Percentiles rank a stretch among this genome's conserved stretches.
Evolutionary conservation across 73 alveolate species (phyloP).

Genomic region (Symbiodinium natans): DNA sequence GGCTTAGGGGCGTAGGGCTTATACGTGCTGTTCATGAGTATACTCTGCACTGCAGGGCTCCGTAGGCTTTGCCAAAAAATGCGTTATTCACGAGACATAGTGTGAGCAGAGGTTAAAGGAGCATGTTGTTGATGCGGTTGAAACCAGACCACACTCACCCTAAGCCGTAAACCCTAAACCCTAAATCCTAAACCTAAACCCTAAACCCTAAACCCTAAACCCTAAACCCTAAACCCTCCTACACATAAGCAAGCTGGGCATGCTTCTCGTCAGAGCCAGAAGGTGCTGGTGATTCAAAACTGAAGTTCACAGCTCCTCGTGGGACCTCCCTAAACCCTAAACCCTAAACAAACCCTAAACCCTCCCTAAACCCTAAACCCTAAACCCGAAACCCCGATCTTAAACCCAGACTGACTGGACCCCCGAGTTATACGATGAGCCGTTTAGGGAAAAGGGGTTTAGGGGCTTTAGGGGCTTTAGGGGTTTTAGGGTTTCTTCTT

Average conservation of each 20-base stretch:
- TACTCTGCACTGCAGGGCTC: not conserved
- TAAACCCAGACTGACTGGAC: not conserved
- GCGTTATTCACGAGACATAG: not conserved
- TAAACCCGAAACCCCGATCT: not conserved
- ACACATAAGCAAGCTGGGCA: not conserved
- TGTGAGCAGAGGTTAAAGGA: not conserved
- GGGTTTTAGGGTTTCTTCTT: too few species aligned
- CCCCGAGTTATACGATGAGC: too few species aligned
- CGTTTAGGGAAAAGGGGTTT: not conserved
- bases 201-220: not conserved
- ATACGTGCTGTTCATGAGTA: too few species aligned
- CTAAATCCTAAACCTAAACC: too few species aligned
- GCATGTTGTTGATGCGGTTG: not conserved
- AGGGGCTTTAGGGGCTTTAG: not conserved
- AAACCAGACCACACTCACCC: not conserved
- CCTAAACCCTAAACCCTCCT: not conserved
- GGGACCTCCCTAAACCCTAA: not conserved
- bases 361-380: not conserved
- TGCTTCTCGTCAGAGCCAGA: not conserved
- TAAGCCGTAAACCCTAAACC: too few species aligned
- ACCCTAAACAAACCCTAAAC: not conserved
- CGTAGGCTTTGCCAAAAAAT: not conserved
- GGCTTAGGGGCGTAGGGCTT: not conserved
- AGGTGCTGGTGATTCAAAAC: not conserved
- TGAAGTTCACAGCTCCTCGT: not conserved